Conservation (phyloP, 495 filamentous ascomycete species). For the Achaetomiella virescens region DNA sequence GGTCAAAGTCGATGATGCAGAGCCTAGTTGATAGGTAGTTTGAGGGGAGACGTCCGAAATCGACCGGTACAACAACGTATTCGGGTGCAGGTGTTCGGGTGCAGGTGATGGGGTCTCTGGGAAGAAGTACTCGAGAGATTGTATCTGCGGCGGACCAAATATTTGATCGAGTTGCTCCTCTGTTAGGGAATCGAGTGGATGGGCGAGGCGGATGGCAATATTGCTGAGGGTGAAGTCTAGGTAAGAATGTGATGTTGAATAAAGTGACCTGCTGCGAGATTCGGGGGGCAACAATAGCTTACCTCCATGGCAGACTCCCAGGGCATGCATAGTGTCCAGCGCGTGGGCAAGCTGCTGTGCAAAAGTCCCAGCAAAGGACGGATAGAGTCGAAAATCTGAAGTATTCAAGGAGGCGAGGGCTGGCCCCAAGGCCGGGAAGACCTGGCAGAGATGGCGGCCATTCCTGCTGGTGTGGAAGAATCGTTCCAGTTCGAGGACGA, state of each 20-base stretch:
- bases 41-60: neutral
- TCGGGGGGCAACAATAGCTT: neutral
- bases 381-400: neutral
- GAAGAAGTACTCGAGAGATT: neutral
- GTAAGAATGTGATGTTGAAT: neutral
- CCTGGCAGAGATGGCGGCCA: slow-evolving; percentile 1
- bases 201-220: neutral
- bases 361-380: neutral
- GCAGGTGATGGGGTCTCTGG: neutral
- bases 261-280: neutral
- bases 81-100: too few relatives aligned
- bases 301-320: slow-evolving; percentile 7
- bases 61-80: neutral
- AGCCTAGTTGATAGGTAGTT: neutral
- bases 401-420: slow-evolving; percentile 1
- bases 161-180: slow-evolving; percentile 5
- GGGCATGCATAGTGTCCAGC: neutral
- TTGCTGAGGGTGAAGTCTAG: neutral
- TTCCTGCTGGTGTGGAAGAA: slow-evolving; percentile 3
- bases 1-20: slow-evolving; percentile 7
- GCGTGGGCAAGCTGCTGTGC: neutral
- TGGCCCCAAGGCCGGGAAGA: neutral
- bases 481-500: slow-evolving; percentile 1
- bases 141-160: neutral
- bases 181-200: neutral